phyloP scores from a whole-genome alignment of 495 filamentous ascomycete genomes.

The Choiromyces venosus region DNA sequence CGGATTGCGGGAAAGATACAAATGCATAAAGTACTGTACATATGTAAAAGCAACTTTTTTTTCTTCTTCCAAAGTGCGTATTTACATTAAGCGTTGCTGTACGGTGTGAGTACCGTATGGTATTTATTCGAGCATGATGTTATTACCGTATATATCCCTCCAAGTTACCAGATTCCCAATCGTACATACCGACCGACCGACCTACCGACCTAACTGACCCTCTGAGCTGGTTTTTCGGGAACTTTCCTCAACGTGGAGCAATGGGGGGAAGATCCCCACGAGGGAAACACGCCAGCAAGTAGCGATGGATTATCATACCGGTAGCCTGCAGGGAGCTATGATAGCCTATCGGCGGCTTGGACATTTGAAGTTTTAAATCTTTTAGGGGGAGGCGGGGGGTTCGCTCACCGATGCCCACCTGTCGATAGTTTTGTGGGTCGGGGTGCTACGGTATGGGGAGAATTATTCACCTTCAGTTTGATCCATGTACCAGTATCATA shows the following conservation, averaged over 20 bases:
- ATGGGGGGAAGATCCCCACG: background rate
- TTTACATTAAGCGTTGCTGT: background rate
- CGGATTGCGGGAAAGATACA: background rate
- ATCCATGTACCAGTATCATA: too few relatives aligned
- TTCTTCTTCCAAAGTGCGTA: background rate
- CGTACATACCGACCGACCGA: background rate
- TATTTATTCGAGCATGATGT: background rate
- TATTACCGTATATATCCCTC: background rate
- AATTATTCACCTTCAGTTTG: background rate
- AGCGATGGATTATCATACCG: background rate
- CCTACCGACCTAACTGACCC: background rate
- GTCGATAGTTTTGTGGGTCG: background rate
- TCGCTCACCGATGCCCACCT: background rate
- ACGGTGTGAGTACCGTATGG: background rate
- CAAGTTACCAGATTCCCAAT: background rate
- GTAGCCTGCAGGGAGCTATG: background rate
- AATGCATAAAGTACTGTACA: background rate
- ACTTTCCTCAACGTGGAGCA: background rate
- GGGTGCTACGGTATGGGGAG: background rate
- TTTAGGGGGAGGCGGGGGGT: background rate
- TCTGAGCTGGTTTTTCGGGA: background rate
- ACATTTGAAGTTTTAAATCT: background rate
- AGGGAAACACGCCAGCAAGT: background rate
- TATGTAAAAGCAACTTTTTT: background rate
- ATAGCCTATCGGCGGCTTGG: background rate